Percentiles rank a stretch among this genome's conserved stretches.
phyloP scores from a whole-genome alignment of 1,139 yeast genomes.

The Geotrichum cucujoidarum region DNA sequence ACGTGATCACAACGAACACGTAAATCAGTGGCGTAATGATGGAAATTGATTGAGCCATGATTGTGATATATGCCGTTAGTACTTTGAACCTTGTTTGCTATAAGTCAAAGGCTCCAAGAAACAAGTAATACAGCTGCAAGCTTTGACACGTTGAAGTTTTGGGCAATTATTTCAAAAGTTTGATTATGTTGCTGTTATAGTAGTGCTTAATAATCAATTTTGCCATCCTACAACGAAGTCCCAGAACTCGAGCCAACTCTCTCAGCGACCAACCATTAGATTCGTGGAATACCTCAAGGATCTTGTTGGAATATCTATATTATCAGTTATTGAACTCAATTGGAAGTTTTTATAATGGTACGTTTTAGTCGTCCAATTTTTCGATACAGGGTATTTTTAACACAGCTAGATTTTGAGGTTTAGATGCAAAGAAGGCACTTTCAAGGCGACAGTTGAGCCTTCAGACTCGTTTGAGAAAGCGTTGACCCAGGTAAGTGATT shows the following conservation, averaged over 20 bases:
- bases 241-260: too few species aligned
- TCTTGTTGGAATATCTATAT: too few species aligned
- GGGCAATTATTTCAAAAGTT: too few species aligned
- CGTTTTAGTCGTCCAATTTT: too few species aligned
- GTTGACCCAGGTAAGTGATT: slow-evolving; percentile 40
- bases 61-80: not conserved
- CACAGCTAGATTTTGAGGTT: slow-evolving; percentile 56
- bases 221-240: too few species aligned
- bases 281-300: too few species aligned
- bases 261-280: too few species aligned
- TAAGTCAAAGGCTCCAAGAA: not conserved
- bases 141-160: slow-evolving; percentile 9
- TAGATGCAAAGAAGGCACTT: slow-evolving; percentile 78
- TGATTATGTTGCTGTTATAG: too few species aligned
- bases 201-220: too few species aligned
- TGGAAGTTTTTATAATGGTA: slow-evolving; percentile 1
- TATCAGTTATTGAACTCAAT: too few species aligned
- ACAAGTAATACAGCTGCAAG: not conserved
- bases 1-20: slow-evolving; percentile 61
- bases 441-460: slow-evolving; percentile 54
- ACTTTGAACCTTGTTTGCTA: too few species aligned
- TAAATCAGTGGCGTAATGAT: slow-evolving; percentile 80
- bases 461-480: slow-evolving; percentile 47
- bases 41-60: slow-evolving; percentile 49
- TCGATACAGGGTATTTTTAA: not conserved